Evolutionary conservation across 2,329 filamentous ascomycete species (phyloP).

Genomic region (Epichloe gansuensis): DNA sequence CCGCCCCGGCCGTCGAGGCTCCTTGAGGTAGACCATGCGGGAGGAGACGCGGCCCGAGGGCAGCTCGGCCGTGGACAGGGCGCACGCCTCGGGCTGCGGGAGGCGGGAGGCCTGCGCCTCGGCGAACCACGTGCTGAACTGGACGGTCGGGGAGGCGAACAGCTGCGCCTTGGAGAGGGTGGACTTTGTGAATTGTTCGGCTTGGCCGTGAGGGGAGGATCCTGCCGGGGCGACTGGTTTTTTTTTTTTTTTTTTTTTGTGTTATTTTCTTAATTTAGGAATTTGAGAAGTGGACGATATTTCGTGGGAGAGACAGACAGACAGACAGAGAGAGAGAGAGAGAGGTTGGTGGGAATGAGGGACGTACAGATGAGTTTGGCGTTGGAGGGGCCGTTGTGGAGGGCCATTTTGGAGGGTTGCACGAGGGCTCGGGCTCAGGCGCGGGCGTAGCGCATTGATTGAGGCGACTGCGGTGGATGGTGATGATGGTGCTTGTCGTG

Average conservation of each 20-base stretch:
- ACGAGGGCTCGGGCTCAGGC: constrained; percentile 9
- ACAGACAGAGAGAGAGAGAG: too few species aligned
- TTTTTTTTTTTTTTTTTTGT: constrained; percentile 10
- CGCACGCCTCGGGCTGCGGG: constrained; percentile 77
- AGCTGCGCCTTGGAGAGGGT: constrained; percentile 52
- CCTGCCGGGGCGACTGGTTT: constrained; percentile 50
- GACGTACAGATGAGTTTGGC: constrained; percentile 37
- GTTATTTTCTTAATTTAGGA: neutral
- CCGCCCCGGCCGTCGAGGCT: constrained; percentile 63
- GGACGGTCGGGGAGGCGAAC: constrained; percentile 53
- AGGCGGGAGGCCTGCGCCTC: constrained; percentile 50
- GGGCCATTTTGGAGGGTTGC: constrained; percentile 29
- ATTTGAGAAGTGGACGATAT: neutral
- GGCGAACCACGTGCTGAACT: constrained; percentile 87
- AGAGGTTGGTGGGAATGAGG: neutral
- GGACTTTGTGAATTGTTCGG: constrained; percentile 61
- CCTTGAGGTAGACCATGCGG: constrained; percentile 88
- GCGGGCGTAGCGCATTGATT: constrained; percentile 12
- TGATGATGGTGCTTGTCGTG: neutral
- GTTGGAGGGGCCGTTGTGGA: constrained; percentile 21
- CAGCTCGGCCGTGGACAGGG: constrained; percentile 70
- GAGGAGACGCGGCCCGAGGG: constrained; percentile 76
- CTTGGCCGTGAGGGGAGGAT: constrained; percentile 45
- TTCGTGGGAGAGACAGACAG: neutral
- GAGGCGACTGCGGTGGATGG: neutral